Base-by-base conservation (phyloP, 345 rosid genomes). In the Linum lewisii region DNA sequence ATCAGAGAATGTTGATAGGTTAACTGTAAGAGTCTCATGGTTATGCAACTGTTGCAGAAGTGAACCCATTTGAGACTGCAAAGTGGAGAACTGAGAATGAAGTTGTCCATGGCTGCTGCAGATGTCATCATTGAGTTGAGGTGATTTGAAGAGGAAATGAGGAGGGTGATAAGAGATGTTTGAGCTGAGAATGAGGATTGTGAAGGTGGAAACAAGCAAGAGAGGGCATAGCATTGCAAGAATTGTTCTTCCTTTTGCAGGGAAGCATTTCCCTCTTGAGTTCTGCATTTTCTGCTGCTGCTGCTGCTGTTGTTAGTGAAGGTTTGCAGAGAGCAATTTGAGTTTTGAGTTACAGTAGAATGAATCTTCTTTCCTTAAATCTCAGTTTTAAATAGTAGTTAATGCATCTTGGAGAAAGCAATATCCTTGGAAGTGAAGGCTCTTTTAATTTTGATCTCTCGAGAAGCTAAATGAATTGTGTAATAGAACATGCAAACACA, bases 41-140 rank as follows among this genome's bases (percentile, higher is more conserved):
- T 51, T 53, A 49, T 74, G 89, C 47, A 79, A 59, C 63, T 77
- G 75, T 69, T 70, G 56, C 14, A 81, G 73, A 51, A 84, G 67
- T 44, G 45, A 7, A 15, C 82, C 84, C 2, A 77, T 45, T 45
- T 68, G 68, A 11, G 57, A 57, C 68, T 81, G 86, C 75, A 79
- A 38, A 42, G 60, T 26, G 9, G 70, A 65, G 67, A 81, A 58
- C 63, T 76, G 84, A 61, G 36, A 21, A 10, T 45, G 72, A 54
- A 79, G 24, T 9, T 36, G 8, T 8, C 1, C 58, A 47, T 4
- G 14, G 29, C 37, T 59, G 58, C 69, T 59, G 58, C 69, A 57
- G 21, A 18, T 34, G 11, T 58, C 24, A 3, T 37, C n/a, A n/a
- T n/a, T n/a, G n/a, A n/a, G n/a, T n/a, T n/a, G n/a, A n/a, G n/a